Evolutionary conservation across 2,329 filamentous ascomycete genomes (phyloP).

Genomic region (Fusarium mangiferae): DNA sequence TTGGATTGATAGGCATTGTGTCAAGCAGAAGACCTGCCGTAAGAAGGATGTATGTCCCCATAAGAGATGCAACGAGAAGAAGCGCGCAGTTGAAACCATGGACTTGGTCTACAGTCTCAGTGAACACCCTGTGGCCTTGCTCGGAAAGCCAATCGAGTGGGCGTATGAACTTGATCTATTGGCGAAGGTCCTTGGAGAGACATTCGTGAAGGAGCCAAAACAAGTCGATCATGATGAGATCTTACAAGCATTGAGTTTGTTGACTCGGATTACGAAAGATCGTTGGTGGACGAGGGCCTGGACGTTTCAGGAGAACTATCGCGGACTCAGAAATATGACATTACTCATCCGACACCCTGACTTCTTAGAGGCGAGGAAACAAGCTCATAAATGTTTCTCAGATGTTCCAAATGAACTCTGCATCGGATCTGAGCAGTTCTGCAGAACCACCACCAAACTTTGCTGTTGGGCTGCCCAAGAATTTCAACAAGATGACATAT

Average conservation of each 20-base stretch:
- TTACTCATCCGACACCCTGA: not conserved
- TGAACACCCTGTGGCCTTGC: not conserved
- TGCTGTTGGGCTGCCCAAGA: not conserved
- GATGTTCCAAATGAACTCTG: not conserved
- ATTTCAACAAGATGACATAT: not conserved
- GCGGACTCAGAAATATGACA: not conserved
- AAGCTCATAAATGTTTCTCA: not conserved
- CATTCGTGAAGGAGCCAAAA: not conserved
- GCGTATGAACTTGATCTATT: not conserved
- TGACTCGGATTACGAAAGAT: not conserved
- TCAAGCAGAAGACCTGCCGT: not conserved
- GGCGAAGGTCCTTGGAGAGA: not conserved
- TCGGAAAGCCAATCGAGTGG: constrained; percentile 1
- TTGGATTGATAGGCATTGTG: constrained; percentile 4
- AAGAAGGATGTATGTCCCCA: not conserved
- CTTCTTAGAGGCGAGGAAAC: not conserved
- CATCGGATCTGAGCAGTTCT: not conserved
- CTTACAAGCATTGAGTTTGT: not conserved
- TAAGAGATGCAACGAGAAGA: not conserved
- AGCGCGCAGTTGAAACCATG: not conserved
- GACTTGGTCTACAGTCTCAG: not conserved
- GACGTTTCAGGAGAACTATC: not conserved
- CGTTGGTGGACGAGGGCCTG: not conserved
- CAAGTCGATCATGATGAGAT: not conserved
- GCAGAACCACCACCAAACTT: not conserved